Percentiles rank a stretch among this genome's conserved stretches.
Evolutionary conservation across 805 yeast species (phyloP).

Genomic region (Geotrichum ghanense): DNA sequence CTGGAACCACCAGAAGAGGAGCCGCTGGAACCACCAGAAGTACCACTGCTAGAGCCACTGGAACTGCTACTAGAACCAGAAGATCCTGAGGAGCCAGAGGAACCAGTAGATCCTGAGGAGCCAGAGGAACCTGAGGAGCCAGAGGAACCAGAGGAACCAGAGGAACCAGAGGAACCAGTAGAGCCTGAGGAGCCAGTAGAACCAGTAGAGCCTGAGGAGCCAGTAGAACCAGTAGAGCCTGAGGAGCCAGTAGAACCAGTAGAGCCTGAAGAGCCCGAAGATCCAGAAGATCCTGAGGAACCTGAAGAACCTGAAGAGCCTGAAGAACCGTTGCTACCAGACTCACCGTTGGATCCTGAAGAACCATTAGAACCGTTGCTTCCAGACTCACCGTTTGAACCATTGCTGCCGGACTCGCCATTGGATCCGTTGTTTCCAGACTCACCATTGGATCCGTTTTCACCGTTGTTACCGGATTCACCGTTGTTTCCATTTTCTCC

Average conservation of each 20-base stretch:
- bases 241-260: no score
- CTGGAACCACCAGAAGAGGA: not conserved
- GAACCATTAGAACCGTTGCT: no score
- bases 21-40: not conserved
- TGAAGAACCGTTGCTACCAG: not conserved
- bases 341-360: not conserved
- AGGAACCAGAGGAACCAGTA: not conserved
- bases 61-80: not conserved
- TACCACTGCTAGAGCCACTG: not conserved
- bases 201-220: not conserved
- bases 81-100: not conserved
- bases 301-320: not conserved
- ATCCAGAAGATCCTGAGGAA: no score
- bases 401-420: no score
- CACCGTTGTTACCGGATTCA: no score
- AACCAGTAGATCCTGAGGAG: not conserved
- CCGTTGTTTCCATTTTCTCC: conserved; percentile 1
- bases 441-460: no score
- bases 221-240: no score
- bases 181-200: not conserved
- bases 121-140: not conserved
- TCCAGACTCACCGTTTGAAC: no score
- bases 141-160: not conserved
- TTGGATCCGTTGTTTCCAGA: not conserved
- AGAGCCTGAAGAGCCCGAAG: no score